Evolutionary conservation across 305 asterid species (phyloP).

Genomic region (Coffea humblotiana): DNA sequence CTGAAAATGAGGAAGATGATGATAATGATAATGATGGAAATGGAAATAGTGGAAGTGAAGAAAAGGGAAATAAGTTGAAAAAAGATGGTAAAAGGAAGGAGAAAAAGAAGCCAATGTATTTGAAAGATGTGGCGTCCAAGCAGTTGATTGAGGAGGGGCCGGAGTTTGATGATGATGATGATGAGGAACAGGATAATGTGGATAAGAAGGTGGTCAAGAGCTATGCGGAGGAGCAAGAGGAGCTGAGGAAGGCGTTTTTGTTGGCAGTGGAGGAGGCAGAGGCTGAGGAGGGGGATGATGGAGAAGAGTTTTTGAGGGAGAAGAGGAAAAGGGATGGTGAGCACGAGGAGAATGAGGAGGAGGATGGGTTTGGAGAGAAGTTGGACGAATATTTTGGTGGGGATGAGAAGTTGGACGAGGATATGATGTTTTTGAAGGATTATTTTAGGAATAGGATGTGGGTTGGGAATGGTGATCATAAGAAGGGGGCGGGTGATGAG

Average conservation of each 20-base stretch:
- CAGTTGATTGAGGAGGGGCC: conserved; percentile 79
- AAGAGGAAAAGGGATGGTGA: conserved; percentile 36
- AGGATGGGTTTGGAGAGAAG: conserved; percentile 41
- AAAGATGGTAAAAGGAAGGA: conserved; percentile 19
- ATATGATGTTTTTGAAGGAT: conserved; percentile 57
- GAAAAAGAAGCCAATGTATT: conserved; percentile 62
- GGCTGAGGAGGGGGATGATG: conserved; percentile 31
- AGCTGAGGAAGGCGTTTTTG: conserved; percentile 48
- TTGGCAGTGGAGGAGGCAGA: conserved; percentile 48
- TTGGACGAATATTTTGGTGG: conserved; percentile 69
- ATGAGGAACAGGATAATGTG: conserved; percentile 10
- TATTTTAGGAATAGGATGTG: conserved; percentile 68
- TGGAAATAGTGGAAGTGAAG: conserved; percentile 17
- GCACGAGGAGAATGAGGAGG: conserved; percentile 30
- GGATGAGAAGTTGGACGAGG: conserved; percentile 69
- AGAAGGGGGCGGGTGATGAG: conserved; percentile 11
- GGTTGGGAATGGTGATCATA: conserved; percentile 45
- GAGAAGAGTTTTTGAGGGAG: conserved; percentile 57
- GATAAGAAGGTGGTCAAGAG: conserved; percentile 46
- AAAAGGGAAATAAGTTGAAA: conserved; percentile 10
- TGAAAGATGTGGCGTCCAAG: conserved; percentile 69
- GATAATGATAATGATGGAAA: not conserved
- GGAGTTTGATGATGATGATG: conserved; percentile 42
- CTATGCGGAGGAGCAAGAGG: conserved; percentile 73
- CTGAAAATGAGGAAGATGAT: conserved; percentile 14